These are phyloP conservation scores for Pseudognaphalium luteoalbum DNA, from an alignment of 129 eudicot genomes.

Conservation along the genomic window DNA sequence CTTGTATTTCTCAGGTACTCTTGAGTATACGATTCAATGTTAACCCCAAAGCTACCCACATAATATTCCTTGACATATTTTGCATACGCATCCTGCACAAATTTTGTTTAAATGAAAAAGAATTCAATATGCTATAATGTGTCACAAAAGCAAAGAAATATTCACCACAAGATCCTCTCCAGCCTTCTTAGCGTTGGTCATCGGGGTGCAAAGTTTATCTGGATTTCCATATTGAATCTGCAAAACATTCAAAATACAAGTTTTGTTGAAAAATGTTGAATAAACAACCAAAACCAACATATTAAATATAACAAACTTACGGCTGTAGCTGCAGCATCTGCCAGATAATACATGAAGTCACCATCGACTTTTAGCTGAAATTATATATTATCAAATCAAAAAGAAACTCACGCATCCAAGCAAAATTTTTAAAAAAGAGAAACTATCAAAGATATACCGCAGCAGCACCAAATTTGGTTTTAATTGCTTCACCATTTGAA, in stretches of 20 bases:
- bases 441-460: conserved; percentile 47
- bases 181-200: conserved; percentile 77
- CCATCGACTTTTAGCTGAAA: conserved; percentile 77
- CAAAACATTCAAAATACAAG: conserved; percentile 18
- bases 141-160: background rate
- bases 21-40: conserved; percentile 63
- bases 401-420: conserved; percentile 7
- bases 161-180: conserved; percentile 83
- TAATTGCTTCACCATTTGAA: conserved; percentile 54
- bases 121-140: background rate
- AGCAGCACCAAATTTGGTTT: conserved; percentile 64
- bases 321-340: conserved; percentile 93
- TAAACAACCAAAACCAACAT: background rate
- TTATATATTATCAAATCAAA: conserved; percentile 2
- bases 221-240: conserved; percentile 98
- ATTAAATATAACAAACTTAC: conserved; percentile 37
- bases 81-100: conserved; percentile 76
- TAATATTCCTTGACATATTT: conserved; percentile 67
- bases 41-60: conserved; percentile 45
- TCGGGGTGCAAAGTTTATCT: conserved; percentile 74
- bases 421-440: background rate
- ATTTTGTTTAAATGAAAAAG: background rate
- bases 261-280: background rate
- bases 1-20: conserved; percentile 60
- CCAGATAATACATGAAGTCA: conserved; percentile 88